Evolutionary conservation across 179 eudicot species (phyloP).

Genomic region (Silene coronaria): DNA sequence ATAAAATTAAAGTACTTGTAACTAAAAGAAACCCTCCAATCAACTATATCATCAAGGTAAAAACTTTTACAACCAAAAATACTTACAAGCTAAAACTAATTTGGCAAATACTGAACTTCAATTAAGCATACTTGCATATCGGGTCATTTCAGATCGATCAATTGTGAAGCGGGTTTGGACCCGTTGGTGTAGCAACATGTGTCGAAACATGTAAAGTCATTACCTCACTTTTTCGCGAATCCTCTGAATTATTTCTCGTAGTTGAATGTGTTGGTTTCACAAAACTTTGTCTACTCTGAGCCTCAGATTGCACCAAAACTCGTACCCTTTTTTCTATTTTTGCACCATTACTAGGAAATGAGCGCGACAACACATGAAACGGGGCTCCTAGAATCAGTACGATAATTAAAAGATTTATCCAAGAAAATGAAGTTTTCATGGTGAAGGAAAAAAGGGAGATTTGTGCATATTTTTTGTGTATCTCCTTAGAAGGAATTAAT

Average conservation of each 20-base stretch:
- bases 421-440: slow-evolving; percentile 18
- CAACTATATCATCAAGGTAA: neutral
- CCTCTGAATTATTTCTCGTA: neutral
- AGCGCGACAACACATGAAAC: neutral
- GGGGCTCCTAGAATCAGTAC: slow-evolving; percentile 11
- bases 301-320: neutral
- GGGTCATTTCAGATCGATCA: slow-evolving; percentile 3
- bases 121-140: neutral
- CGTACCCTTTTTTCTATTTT: neutral
- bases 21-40: neutral
- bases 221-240: slow-evolving; percentile 20
- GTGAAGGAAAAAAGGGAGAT: slow-evolving; percentile 7
- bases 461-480: slow-evolving; percentile 13
- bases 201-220: slow-evolving; percentile 23
- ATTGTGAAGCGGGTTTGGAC: slow-evolving; percentile 39
- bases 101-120: slow-evolving; percentile 6
- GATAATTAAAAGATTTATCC: slow-evolving; percentile 15
- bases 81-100: neutral
- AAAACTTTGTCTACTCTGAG: neutral
- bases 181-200: slow-evolving; percentile 27
- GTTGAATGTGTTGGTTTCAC: neutral
- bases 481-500: slow-evolving; percentile 14
- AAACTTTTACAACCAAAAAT: neutral
- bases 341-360: neutral
- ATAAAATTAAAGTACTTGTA: too few relatives aligned